Conservation (phyloP, 768 basidiomycete species). For the Amylocystis lapponica region DNA sequence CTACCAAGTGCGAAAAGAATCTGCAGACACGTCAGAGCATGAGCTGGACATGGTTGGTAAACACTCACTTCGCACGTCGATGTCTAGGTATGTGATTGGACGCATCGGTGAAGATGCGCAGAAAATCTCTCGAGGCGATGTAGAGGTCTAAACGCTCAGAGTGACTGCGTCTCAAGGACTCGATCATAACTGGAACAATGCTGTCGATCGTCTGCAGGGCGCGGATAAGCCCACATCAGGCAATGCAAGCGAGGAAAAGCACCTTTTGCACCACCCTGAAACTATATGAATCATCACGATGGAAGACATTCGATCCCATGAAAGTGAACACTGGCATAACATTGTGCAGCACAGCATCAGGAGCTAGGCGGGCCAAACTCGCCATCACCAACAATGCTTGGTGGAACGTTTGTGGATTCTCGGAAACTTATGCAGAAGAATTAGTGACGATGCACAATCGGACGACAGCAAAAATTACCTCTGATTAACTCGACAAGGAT, state of each 20-base stretch:
- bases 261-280: conserved; percentile 95
- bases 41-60: not conserved
- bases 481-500: conserved; percentile 84
- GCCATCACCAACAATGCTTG: conserved; percentile 88
- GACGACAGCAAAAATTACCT: conserved; percentile 39
- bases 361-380: conserved; percentile 73
- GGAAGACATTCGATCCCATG: conserved; percentile 98
- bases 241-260: not conserved
- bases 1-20: conserved; percentile 85
- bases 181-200: conserved; percentile 90
- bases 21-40: conserved; percentile 31
- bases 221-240: not conserved
- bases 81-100: conserved; percentile 89
- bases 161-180: conserved; percentile 62
- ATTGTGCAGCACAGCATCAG: conserved; percentile 88
- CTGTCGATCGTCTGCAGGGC: conserved; percentile 74
- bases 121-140: conserved; percentile 68
- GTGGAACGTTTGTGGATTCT: conserved; percentile 92
- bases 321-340: conserved; percentile 99
- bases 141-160: conserved; percentile 53
- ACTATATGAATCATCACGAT: conserved; percentile 92
- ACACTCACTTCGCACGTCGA: conserved; percentile 74
- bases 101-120: conserved; percentile 92
- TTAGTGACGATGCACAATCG: not conserved
- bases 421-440: conserved; percentile 49